Evolutionary conservation across 257 asterid species (phyloP), one percentile per base, ranked within the genome.

Genomic region (Gentiana macrophylla): DNA sequence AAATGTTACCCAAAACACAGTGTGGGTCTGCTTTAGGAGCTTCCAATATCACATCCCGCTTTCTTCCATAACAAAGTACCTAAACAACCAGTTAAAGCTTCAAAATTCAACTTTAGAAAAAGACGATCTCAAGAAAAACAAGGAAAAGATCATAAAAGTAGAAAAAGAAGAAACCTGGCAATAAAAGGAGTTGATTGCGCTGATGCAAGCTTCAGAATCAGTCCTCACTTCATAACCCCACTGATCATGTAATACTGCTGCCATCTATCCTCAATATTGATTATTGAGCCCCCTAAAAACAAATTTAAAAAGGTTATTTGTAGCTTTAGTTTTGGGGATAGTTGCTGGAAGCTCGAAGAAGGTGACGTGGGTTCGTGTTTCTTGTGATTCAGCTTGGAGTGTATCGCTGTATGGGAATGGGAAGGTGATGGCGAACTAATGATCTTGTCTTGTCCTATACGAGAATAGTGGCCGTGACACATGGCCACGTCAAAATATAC

Each of bases 11-110:
- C 61, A 87, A 79, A 68, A 91, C 98, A 61, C 98, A 91, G 34
- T 54, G 59, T 15, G 97, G 94, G 75, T 91, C 97, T 63, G 78
- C 74, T 60, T 67, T 72, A 43, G 97, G 86, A 73, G 98, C 98
- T 61, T 78, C 90, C 70, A 91, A 51, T 66, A 91, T 91, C n/a
- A 87, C 90, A 13, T 72, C 63, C 77, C 95, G 76, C 37, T 68
- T 67, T 73, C 97, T 84, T 74, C 95, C 96, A 76, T 84, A 91
- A 65, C 82, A 65, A 48, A 91, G 89, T 64, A 87, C 94, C 97
- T 89, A 41, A 57, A n/a, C 46, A 41, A 5, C 6, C 46, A 41
- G 46, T 10, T 43, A 13, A 11, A 48, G 24, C 24, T 37, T 37
- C 46, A 65, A 15, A 38, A 11, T 6, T 33, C 32, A 5, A 49